These are phyloP conservation scores for Platismatia glauca DNA, from an alignment of 495 filamentous ascomycete genomes.

Conservation along the genomic window DNA sequence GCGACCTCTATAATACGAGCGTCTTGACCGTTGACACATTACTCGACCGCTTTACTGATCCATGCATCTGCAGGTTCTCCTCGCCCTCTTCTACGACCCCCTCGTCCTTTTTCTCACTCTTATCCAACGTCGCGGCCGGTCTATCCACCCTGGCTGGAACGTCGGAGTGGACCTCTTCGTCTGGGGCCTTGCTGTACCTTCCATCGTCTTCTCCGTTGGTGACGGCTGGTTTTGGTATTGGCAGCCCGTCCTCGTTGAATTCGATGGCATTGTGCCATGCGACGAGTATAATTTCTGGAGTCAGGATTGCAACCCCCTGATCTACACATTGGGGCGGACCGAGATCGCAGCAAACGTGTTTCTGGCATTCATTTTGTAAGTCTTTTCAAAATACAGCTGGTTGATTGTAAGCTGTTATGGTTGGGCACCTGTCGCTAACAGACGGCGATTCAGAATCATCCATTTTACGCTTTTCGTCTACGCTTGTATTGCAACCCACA, in stretches of 20 bases:
- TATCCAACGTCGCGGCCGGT: slow-evolving; percentile 15
- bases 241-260: slow-evolving; percentile 19
- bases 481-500: slow-evolving; percentile 22
- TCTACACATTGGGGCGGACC: slow-evolving; percentile 22
- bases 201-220: slow-evolving; percentile 23
- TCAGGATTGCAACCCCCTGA: slow-evolving; percentile 19
- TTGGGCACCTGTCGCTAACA: neutral
- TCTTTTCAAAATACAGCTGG: neutral
- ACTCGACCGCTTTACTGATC: neutral
- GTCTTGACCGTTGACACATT: neutral
- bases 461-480: slow-evolving; percentile 24
- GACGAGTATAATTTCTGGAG: slow-evolving; percentile 19
- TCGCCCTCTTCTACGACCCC: slow-evolving; percentile 24
- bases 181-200: slow-evolving; percentile 23
- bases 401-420: neutral
- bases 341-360: slow-evolving; percentile 27
- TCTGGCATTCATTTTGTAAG: slow-evolving; percentile 22
- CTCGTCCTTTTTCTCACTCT: slow-evolving; percentile 19
- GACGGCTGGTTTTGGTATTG: slow-evolving; percentile 26
- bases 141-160: slow-evolving; percentile 22
- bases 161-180: slow-evolving; percentile 22
- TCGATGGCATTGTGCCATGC: slow-evolving; percentile 16
- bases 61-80: slow-evolving; percentile 15
- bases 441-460: slow-evolving; percentile 10
- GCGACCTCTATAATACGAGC: neutral